These are phyloP conservation scores for Leccinellum luteum DNA, from an alignment of 768 basidiomycete genomes.

Conservation along the genomic window DNA sequence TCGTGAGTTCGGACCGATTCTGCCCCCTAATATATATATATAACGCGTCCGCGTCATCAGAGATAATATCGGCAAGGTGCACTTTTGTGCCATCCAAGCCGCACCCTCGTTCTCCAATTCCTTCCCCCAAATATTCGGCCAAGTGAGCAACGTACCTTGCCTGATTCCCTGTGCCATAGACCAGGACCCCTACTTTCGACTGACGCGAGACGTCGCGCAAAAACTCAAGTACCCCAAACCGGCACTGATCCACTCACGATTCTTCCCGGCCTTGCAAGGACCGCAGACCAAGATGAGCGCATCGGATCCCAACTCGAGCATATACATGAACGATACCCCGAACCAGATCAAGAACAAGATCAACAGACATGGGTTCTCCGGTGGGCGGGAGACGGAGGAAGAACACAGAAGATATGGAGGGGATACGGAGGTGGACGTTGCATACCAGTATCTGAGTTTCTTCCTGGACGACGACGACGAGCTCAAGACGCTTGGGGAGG, in stretches of 20 bases:
- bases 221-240: slow-evolving; percentile 97
- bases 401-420: slow-evolving; percentile 88
- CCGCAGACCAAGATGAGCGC: slow-evolving; percentile 99
- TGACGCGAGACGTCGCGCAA: slow-evolving; percentile 92
- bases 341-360: slow-evolving; percentile 98
- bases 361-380: slow-evolving; percentile 93
- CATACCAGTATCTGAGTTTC: slow-evolving; percentile 93
- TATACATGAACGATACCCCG: slow-evolving; percentile 93
- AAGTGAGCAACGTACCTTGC: slow-evolving; percentile 76
- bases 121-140: slow-evolving; percentile 96
- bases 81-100: slow-evolving; percentile 95
- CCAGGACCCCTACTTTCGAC: slow-evolving; percentile 95
- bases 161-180: slow-evolving; percentile 99
- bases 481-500: slow-evolving; percentile 71
- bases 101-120: slow-evolving; percentile 97
- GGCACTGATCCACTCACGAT: slow-evolving; percentile 87
- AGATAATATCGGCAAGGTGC: slow-evolving; percentile 97
- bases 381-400: slow-evolving; percentile 94
- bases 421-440: slow-evolving; percentile 91
- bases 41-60: slow-evolving; percentile 40
- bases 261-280: slow-evolving; percentile 97
- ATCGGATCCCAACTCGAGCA: slow-evolving; percentile 86
- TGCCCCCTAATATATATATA: not conserved
- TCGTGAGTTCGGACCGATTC: slow-evolving; percentile 58
- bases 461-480: slow-evolving; percentile 96